A percentile compares a stretch with the other conserved stretches of the same genome.
phyloP scores from a whole-genome alignment of 441 rosid species.

The Bruguiera hainesii region DNA sequence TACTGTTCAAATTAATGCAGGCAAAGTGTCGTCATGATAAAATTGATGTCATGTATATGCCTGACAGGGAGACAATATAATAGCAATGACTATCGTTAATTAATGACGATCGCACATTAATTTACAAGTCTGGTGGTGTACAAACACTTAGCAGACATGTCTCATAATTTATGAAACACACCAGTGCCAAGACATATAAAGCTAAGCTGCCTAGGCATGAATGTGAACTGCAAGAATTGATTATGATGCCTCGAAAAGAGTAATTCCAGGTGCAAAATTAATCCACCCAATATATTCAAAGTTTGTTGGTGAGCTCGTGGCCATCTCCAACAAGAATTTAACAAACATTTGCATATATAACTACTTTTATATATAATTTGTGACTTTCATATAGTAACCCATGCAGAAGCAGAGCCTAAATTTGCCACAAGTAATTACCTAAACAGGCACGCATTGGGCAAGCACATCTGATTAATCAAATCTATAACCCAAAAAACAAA shows the following conservation, averaged over 20 bases:
- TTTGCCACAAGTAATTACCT: constrained; percentile 42
- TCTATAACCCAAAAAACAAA: neutral
- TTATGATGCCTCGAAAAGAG: neutral
- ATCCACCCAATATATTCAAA: neutral
- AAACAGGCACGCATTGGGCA: constrained; percentile 18
- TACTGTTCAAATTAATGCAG: too few species aligned
- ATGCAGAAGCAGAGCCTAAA: constrained; percentile 38
- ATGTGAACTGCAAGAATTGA: constrained; percentile 5
- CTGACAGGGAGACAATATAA: constrained; percentile 28
- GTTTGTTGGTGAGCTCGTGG: neutral
- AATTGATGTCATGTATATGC: constrained; percentile 25
- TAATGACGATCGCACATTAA: too few species aligned
- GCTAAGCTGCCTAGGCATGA: neutral
- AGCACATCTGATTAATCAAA: constrained; percentile 8
- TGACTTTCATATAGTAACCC: constrained; percentile 27
- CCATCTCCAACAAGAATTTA: constrained; percentile 1
- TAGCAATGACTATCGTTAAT: too few species aligned
- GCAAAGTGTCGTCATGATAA: constrained; percentile 18
- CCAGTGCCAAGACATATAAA: too few species aligned
- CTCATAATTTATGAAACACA: too few species aligned
- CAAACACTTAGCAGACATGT: too few species aligned
- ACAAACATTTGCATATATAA: neutral
- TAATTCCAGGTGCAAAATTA: neutral
- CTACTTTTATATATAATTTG: neutral
- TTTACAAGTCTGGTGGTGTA: too few species aligned